These are phyloP conservation scores for Tuber umbilicatum DNA, from an alignment of 495 filamentous ascomycete genomes.

Conservation along the genomic window DNA sequence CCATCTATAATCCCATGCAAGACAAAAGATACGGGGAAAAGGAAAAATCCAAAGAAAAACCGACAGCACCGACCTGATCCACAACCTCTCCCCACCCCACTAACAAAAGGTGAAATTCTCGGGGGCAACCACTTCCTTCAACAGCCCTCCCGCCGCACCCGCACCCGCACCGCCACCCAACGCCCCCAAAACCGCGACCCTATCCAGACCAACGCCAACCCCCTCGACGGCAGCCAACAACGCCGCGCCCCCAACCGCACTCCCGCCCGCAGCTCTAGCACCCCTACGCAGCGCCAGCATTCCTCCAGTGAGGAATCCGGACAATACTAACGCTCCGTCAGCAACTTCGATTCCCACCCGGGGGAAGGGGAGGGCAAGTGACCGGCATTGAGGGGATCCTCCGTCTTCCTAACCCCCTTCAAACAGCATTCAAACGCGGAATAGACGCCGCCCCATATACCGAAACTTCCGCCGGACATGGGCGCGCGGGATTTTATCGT, in stretches of 20 bases:
- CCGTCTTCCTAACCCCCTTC: conserved; percentile 89
- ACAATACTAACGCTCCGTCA: conserved; percentile 54
- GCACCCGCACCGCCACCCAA: conserved; percentile 93
- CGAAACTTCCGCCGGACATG: conserved; percentile 94
- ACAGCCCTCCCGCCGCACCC: conserved; percentile 94
- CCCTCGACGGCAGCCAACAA: conserved; percentile 93
- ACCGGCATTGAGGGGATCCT: conserved; percentile 94
- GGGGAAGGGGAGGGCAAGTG: conserved; percentile 35
- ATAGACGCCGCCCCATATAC: conserved; percentile 93
- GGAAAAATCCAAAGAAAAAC: not conserved
- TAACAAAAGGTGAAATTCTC: conserved; percentile 35
- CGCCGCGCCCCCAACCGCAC: conserved; percentile 89
- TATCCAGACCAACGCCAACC: conserved; percentile 92
- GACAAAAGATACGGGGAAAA: not conserved
- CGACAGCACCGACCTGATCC: not conserved
- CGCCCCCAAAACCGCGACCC: conserved; percentile 73
- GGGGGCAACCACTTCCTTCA: conserved; percentile 85
- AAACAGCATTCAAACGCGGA: conserved; percentile 92
- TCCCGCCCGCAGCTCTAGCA: conserved; percentile 77
- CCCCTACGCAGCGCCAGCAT: conserved; percentile 85
- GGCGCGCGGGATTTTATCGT: conserved; percentile 95
- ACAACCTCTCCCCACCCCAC: not conserved
- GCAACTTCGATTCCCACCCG: not conserved
- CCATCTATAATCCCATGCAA: not conserved
- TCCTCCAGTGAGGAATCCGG: conserved; percentile 95